Evolutionary conservation across 1,139 yeast genomes (phyloP), one percentile per base, ranked within the genome.

Genomic region (Saccharomyces hybrid): DNA sequence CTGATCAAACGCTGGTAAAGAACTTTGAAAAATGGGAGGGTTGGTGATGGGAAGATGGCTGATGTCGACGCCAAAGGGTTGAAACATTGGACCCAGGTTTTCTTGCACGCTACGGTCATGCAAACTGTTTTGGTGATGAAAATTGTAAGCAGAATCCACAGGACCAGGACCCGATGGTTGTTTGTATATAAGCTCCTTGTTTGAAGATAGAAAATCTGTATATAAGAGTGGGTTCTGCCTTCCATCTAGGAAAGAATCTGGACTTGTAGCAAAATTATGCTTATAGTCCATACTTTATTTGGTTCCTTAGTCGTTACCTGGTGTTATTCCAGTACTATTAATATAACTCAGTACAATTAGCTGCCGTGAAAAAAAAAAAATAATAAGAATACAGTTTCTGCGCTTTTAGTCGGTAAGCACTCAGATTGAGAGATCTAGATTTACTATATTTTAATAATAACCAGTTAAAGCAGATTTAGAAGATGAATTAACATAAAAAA

Each of bases 1-100:
- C 3, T 32, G 38, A 64, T 66, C 63, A 72, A 79, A 70, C 2
- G 81, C 75, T 5, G 74, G 72, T 73, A 79, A 71, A 3, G 82
- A 75, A 47, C 79, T 76, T 63, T 82, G 86, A 62, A 81, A 80
- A 44, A 82, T 74, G 3, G 87, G 87, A 0, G 88, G 88, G 61
- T 81, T 82, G 0, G 87, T 82, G 62, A 82, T 70, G 3, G 87
- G 87, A 65, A 82, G 80, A 56, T 72, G 75, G 3, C 71, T 62
- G 1, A 71, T 71, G 53, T 73, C 76, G 3, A 73, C 71, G 11
- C 75, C 75, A 58, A 70, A 72, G 0, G 75, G 74, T 27, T 73
- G 74, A 57, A 70, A 73, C 54, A 66, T 70, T 2, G 75, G 73
- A 1, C 74, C 70, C 16, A 73, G 56, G 6, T 68, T 62, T 38